Conservation (phyloP, 2,329 filamentous ascomycete species). For the Nannizziopsis barbatae region DNA sequence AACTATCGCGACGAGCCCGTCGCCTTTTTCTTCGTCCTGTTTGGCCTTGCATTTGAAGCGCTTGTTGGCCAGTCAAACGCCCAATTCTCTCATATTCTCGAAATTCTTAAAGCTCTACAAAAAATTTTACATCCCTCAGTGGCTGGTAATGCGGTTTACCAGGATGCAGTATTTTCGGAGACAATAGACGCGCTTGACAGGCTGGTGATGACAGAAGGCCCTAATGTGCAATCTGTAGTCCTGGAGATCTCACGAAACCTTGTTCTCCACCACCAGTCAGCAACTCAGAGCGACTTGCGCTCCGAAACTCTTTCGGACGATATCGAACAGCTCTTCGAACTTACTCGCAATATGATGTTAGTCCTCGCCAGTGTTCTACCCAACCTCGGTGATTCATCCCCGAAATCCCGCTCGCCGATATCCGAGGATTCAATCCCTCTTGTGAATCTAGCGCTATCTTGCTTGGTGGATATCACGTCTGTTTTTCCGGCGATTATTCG, state of each 20-base stretch:
- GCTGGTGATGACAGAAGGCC: slow-evolving; percentile 78
- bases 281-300: slow-evolving; percentile 54
- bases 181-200: slow-evolving; percentile 93
- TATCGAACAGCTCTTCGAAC: slow-evolving; percentile 93
- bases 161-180: slow-evolving; percentile 90
- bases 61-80: slow-evolving; percentile 66
- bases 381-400: slow-evolving; percentile 47
- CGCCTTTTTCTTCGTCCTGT: slow-evolving; percentile 97
- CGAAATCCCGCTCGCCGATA: slow-evolving; percentile 60
- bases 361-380: slow-evolving; percentile 81
- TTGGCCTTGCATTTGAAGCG: slow-evolving; percentile 91
- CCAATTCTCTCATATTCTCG: slow-evolving; percentile 66
- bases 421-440: slow-evolving; percentile 79
- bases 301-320: slow-evolving; percentile 83
- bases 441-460: slow-evolving; percentile 67
- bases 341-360: slow-evolving; percentile 90
- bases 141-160: slow-evolving; percentile 90
- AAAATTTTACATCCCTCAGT: slow-evolving; percentile 92
- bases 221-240: slow-evolving; percentile 81
- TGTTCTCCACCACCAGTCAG: slow-evolving; percentile 83
- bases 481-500: slow-evolving; percentile 96
- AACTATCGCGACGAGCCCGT: slow-evolving; percentile 97
- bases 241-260: slow-evolving; percentile 86
- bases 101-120: slow-evolving; percentile 81
- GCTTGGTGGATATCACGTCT: slow-evolving; percentile 85